Evolutionary conservation across 805 yeast species (phyloP), one percentile per base, ranked within the genome.

Genomic region (Candida sonorensis): DNA sequence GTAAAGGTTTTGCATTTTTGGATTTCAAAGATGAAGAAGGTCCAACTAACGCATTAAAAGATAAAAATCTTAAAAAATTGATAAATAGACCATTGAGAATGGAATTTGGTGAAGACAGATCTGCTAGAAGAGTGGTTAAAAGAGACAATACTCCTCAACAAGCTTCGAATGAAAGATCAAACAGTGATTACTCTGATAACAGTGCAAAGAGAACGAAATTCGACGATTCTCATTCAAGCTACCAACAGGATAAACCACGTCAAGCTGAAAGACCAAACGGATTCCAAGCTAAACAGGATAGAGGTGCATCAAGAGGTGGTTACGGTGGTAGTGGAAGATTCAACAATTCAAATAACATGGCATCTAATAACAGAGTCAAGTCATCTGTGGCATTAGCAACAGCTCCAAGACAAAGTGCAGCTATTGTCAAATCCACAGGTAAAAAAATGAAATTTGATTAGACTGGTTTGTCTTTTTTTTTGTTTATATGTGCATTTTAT

Each of bases 101-200:
- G 69, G 97, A 92, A 58, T 90, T 64, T 50, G 98, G 98, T 44
- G 96, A 92, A 61, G 97, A 90, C 55, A 72, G 98, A 61, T 80
- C 94, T 26, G 41, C 51, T 40, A 39, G 61, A 46, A 48, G 50
- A 42, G 57, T 49, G 18, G 40, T 40, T n/a, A 39, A 31, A 17
- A 27, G 29, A 21, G n/a, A n/a, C n/a, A n/a, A n/a, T n/a, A n/a
- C n/a, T n/a, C n/a, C n/a, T n/a, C n/a, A n/a, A n/a, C n/a, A n/a
- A n/a, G n/a, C n/a, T n/a, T n/a, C n/a, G n/a, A n/a, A n/a, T n/a
- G n/a, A n/a, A n/a, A n/a, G n/a, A n/a, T n/a, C 33, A 18, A 27
- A 29, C 14, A 33, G 22, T 20, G 13, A 11, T 20, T 24, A 9
- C 10, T 20, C 29, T 27, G 26, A 16, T 14, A 21, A 21, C 33